phyloP scores from a whole-genome alignment of 2,329 filamentous ascomycete species.

The Fusarium sp. region DNA sequence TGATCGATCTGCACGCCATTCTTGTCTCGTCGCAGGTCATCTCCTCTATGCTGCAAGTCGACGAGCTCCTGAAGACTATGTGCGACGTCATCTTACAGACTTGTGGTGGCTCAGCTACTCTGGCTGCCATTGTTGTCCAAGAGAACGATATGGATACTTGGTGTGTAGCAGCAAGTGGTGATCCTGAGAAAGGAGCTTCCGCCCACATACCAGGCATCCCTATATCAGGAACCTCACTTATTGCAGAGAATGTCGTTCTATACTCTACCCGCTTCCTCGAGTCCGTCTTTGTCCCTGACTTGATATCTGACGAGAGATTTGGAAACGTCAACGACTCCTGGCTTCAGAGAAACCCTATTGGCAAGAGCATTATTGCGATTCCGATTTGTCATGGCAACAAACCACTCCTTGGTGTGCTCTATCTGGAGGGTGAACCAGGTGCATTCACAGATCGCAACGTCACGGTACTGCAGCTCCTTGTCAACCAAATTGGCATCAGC shows the following conservation, averaged over 20 bases:
- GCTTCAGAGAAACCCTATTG: slow-evolving; percentile 74
- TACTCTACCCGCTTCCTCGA: slow-evolving; percentile 84
- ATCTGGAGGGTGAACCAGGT: slow-evolving; percentile 79
- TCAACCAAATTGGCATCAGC: slow-evolving; percentile 82
- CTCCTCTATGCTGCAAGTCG: slow-evolving; percentile 80
- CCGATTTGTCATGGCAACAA: slow-evolving; percentile 80
- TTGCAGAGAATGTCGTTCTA: slow-evolving; percentile 81
- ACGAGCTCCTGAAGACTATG: slow-evolving; percentile 82
- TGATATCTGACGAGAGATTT: slow-evolving; percentile 81
- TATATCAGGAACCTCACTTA: slow-evolving; percentile 72
- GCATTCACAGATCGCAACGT: slow-evolving; percentile 81
- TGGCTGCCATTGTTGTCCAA: slow-evolving; percentile 79
- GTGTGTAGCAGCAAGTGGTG: slow-evolving; percentile 79
- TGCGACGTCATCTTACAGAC: slow-evolving; percentile 84
- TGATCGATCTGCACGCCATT: slow-evolving; percentile 84
- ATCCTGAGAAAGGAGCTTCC: slow-evolving; percentile 75
- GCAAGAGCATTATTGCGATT: slow-evolving; percentile 82
- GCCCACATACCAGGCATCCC: slow-evolving; percentile 75
- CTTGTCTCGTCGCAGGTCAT: slow-evolving; percentile 83
- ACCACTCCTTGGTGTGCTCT: slow-evolving; percentile 77
- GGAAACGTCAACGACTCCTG: slow-evolving; percentile 79
- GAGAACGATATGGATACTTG: slow-evolving; percentile 72
- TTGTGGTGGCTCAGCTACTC: slow-evolving; percentile 75
- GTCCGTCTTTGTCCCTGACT: slow-evolving; percentile 77
- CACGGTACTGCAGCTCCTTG: slow-evolving; percentile 75